phyloP scores from a whole-genome alignment of 1,284 basidiomycete species.

The Ustilago lituana region DNA sequence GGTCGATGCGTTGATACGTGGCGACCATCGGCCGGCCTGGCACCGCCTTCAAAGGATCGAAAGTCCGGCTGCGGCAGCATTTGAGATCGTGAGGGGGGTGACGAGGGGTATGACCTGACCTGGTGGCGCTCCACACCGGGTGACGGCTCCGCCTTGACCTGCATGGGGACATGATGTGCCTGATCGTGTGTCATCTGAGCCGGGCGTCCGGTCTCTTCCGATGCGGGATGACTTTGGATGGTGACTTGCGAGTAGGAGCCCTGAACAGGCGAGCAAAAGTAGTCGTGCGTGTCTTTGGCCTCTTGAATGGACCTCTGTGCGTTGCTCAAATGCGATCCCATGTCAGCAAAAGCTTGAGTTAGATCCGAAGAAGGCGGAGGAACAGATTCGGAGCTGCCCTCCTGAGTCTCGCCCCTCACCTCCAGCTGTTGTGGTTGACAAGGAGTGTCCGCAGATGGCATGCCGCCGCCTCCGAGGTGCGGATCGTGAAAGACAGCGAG shows the following conservation, averaged over 20 bases:
- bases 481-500: slow-evolving; percentile 4
- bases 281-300: slow-evolving; percentile 1
- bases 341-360: slow-evolving; percentile 15
- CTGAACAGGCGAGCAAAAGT: not conserved
- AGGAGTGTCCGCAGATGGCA: not conserved
- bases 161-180: not conserved
- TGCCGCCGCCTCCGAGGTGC: not conserved
- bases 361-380: slow-evolving; percentile 9
- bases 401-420: not conserved
- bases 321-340: not conserved
- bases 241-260: slow-evolving; percentile 8
- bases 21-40: slow-evolving; percentile 8
- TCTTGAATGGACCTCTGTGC: not conserved
- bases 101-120: slow-evolving; percentile 33
- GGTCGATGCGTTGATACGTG: slow-evolving; percentile 32
- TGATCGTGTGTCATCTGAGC: not conserved
- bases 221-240: not conserved
- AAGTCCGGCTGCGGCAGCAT: slow-evolving; percentile 11
- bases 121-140: slow-evolving; percentile 9
- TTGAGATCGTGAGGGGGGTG: slow-evolving; percentile 19
- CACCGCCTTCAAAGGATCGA: not conserved
- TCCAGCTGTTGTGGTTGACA: slow-evolving; percentile 6
- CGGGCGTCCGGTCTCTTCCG: not conserved
- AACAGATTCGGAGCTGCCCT: not conserved
- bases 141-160: slow-evolving; percentile 10